phyloP scores from a whole-genome alignment of 2,329 filamentous ascomycete genomes.

The Thelonectria olida region DNA sequence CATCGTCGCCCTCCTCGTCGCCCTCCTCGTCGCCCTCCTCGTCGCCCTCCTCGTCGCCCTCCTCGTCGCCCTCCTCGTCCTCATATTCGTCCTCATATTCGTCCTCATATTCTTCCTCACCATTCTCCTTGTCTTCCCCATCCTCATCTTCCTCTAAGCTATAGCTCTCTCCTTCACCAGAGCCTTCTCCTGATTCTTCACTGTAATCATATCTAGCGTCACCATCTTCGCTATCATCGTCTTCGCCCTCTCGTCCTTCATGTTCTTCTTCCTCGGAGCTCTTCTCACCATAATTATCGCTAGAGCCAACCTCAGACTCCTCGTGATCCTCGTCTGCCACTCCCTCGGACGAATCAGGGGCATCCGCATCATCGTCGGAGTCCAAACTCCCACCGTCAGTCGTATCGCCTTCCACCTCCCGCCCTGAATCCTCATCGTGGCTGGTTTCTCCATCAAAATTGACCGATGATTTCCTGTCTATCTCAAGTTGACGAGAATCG shows the following conservation, averaged over 20 bases:
- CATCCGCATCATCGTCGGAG: neutral
- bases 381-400: neutral
- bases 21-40: neutral
- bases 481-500: neutral
- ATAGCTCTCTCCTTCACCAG: no score
- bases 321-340: neutral
- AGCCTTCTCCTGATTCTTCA: no score
- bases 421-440: neutral
- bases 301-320: neutral
- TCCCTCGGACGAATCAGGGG: neutral
- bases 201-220: no score
- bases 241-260: neutral
- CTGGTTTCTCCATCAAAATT: neutral
- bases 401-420: neutral
- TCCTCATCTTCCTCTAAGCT: neutral
- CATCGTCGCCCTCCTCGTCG: neutral
- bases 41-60: neutral
- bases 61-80: neutral
- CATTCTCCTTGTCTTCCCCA: neutral
- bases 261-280: neutral
- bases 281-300: constrained; percentile 3
- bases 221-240: neutral
- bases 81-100: neutral
- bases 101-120: neutral
- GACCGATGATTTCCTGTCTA: neutral